Percentiles rank a stretch among this genome's conserved stretches.
phyloP scores from a whole-genome alignment of 2,329 filamentous ascomycete species.

The Neofusicoccum umdonicola region DNA sequence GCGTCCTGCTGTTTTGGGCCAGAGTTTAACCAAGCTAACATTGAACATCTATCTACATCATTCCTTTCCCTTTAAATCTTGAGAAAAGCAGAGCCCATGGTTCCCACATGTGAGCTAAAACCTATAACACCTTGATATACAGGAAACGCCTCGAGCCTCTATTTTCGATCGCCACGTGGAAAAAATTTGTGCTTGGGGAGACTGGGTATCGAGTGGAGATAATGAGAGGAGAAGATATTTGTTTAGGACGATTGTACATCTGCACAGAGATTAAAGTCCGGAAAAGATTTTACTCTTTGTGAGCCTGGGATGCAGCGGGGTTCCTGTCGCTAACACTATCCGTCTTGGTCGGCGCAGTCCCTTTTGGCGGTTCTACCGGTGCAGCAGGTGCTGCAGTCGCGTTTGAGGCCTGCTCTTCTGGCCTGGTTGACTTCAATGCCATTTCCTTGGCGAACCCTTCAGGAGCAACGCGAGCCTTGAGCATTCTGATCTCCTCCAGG shows the following conservation, averaged over 20 bases:
- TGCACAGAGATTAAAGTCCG: neutral
- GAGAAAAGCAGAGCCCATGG: too few relatives aligned
- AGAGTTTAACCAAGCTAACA: neutral
- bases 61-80: too few relatives aligned
- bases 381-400: neutral
- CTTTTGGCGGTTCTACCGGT: neutral
- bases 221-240: neutral
- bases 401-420: neutral
- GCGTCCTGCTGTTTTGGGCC: neutral
- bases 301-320: neutral
- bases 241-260: neutral
- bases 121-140: neutral
- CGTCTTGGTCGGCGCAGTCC: neutral
- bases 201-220: constrained; percentile 10
- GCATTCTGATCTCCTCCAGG: constrained; percentile 40
- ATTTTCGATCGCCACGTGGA: neutral
- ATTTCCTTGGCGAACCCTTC: neutral
- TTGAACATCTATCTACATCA: neutral
- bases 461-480: constrained; percentile 30
- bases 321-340: neutral
- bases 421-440: too few relatives aligned
- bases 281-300: neutral
- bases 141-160: neutral
- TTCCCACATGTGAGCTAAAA: neutral
- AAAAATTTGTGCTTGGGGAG: neutral